These are phyloP conservation scores for Davidsoniella australis DNA, from an alignment of 2,329 filamentous ascomycete species.

Conservation along the genomic window DNA sequence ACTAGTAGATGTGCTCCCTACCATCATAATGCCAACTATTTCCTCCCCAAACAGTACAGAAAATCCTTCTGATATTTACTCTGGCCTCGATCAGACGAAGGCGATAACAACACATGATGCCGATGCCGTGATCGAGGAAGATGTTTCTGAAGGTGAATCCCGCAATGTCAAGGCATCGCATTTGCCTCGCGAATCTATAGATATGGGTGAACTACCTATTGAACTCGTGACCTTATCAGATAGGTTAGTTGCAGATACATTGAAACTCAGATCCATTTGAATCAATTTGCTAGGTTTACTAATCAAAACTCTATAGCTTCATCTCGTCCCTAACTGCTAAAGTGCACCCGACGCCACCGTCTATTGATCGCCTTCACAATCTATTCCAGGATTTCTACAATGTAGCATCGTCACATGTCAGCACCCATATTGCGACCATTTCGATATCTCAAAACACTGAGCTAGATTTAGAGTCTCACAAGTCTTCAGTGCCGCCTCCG, in stretches of 20 bases:
- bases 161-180: slow-evolving; percentile 23
- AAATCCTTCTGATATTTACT: background rate
- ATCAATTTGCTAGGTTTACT: slow-evolving; percentile 6
- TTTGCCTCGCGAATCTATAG: slow-evolving; percentile 39
- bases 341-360: slow-evolving; percentile 68
- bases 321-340: slow-evolving; percentile 78
- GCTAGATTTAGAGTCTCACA: slow-evolving; percentile 19
- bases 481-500: slow-evolving; percentile 33
- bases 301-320: slow-evolving; percentile 42
- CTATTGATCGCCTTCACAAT: slow-evolving; percentile 64
- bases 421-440: slow-evolving; percentile 69
- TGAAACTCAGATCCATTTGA: background rate
- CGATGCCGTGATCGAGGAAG: no score
- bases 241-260: slow-evolving; percentile 35
- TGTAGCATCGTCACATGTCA: slow-evolving; percentile 63
- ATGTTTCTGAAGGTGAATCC: no score
- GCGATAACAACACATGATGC: slow-evolving; percentile 15
- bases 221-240: slow-evolving; percentile 84
- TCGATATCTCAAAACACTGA: slow-evolving; percentile 59
- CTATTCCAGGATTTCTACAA: slow-evolving; percentile 91
- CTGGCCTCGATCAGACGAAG: background rate
- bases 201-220: slow-evolving; percentile 80
- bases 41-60: background rate
- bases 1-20: no score
- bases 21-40: no score